Percentiles rank a stretch among this genome's conserved stretches.
Conservation (phyloP, 2,329 filamentous ascomycete genomes). For the Xylariaceae sp. region DNA sequence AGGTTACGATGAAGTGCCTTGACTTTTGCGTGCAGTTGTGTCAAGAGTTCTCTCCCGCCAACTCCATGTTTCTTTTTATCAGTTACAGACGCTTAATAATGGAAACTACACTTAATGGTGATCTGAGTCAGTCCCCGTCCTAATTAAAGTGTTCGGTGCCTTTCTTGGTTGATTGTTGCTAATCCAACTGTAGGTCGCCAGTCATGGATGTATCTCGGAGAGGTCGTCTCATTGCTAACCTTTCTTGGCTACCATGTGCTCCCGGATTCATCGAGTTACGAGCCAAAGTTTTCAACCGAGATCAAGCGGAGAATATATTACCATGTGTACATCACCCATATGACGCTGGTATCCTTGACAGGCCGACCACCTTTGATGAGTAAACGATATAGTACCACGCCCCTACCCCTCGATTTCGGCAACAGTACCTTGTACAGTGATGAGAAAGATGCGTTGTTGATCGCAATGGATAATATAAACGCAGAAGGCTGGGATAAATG, state of each 20-base stretch:
- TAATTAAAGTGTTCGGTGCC: no score
- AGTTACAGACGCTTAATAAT: constrained; percentile 11
- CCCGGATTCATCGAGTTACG: constrained; percentile 27
- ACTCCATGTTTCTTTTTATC: constrained; percentile 25
- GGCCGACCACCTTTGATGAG: constrained; percentile 49
- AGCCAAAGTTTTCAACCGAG: constrained; percentile 33
- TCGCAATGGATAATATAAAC: constrained; percentile 40
- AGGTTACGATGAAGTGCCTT: constrained; percentile 30
- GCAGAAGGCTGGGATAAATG: constrained; percentile 47
- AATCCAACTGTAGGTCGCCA: constrained; percentile 29
- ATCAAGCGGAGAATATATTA: constrained; percentile 42
- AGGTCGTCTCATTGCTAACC: constrained; percentile 42
- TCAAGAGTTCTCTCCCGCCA: constrained; percentile 37
- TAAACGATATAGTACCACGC: constrained; percentile 45
- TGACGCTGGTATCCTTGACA: constrained; percentile 48
- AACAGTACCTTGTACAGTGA: constrained; percentile 45
- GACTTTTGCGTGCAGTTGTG: constrained; percentile 36
- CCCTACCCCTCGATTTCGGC: constrained; percentile 47
- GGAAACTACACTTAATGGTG: constrained; percentile 14
- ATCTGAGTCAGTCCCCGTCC: constrained; percentile 21
- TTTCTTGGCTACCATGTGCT: constrained; percentile 58
- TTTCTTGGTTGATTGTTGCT: not conserved
- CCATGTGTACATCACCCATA: constrained; percentile 44
- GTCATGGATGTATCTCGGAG: constrained; percentile 38
- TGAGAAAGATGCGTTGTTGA: constrained; percentile 31